Conservation (phyloP, 2,329 filamentous ascomycete species). For the Paecilomyces dactylethromorphus region DNA sequence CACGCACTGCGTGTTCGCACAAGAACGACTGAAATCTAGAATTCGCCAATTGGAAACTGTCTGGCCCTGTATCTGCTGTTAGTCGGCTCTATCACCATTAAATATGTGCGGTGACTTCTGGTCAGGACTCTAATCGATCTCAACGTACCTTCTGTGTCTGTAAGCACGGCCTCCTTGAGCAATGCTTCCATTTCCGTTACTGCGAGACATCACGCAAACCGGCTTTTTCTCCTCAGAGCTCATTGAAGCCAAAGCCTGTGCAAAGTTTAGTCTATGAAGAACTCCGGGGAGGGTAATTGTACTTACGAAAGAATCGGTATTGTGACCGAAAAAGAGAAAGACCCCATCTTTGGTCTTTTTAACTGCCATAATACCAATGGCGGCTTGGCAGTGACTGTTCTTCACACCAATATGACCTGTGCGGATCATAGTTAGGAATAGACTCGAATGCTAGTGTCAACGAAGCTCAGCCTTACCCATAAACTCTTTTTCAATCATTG, state of each 20-base stretch:
- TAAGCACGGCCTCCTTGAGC: constrained; percentile 40
- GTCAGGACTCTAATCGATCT: not conserved
- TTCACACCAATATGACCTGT: constrained; percentile 70
- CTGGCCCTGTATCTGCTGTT: not conserved
- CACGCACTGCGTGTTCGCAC: not conserved
- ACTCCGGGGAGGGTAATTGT: not conserved
- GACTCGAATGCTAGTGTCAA: constrained; percentile 1
- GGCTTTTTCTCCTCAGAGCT: constrained; percentile 68
- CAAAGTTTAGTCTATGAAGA: not conserved
- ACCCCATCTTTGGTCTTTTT: constrained; percentile 74
- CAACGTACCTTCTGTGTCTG: constrained; percentile 18
- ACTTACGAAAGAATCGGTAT: constrained; percentile 72
- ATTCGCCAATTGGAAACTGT: not conserved
- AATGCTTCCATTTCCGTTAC: constrained; percentile 45
- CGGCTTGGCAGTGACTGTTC: constrained; percentile 71
- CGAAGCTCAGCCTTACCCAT: constrained; percentile 54
- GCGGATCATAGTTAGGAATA: not conserved
- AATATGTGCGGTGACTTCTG: not conserved
- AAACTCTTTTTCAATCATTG: constrained; percentile 82
- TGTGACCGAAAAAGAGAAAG: constrained; percentile 90
- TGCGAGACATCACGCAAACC: constrained; percentile 81
- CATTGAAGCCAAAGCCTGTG: constrained; percentile 76
- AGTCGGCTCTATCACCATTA: not conserved
- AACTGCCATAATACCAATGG: constrained; percentile 84
- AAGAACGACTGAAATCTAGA: not conserved